phyloP scores from a whole-genome alignment of 2,329 filamentous ascomycete species.

The Exophiala aquamarina region DNA sequence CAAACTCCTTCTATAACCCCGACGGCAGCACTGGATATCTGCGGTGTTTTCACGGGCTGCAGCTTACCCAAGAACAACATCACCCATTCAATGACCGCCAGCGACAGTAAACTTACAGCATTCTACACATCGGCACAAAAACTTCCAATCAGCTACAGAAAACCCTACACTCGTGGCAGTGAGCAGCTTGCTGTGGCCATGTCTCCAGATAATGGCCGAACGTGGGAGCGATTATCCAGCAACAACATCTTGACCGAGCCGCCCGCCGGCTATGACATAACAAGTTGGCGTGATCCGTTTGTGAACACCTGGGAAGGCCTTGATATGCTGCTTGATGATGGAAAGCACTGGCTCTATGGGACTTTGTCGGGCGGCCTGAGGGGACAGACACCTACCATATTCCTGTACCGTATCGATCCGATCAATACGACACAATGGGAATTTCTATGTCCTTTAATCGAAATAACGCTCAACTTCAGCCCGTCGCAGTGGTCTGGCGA shows the following conservation, averaged over 20 bases:
- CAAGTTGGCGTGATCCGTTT: conserved; percentile 45
- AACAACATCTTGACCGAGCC: conserved; percentile 41
- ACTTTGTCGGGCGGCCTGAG: conserved; percentile 50
- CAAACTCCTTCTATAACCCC: conserved; percentile 35
- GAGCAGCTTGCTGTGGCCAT: conserved; percentile 41
- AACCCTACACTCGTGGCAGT: conserved; percentile 36
- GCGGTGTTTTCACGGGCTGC: conserved; percentile 45
- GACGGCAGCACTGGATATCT: conserved; percentile 36
- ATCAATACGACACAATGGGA: conserved; percentile 44
- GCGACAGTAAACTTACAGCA: conserved; percentile 34
- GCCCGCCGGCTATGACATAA: conserved; percentile 36
- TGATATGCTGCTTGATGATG: conserved; percentile 11
- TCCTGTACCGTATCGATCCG: conserved; percentile 46
- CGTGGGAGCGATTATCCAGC: conserved; percentile 35
- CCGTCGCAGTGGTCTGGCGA: conserved; percentile 50
- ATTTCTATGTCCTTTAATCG: conserved; percentile 45
- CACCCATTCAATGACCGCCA: conserved; percentile 21
- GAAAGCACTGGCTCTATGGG: conserved; percentile 38
- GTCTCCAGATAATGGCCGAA: conserved; percentile 38
- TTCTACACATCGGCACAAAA: conserved; percentile 43
- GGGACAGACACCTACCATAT: conserved; percentile 43
- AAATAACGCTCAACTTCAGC: conserved; percentile 39
- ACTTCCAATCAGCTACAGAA: conserved; percentile 41
- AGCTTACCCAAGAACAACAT: conserved; percentile 29
- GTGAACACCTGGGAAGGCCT: conserved; percentile 33